Conservation (phyloP, 2,329 filamentous ascomycete genomes). For the Blastomyces percursus region DNA sequence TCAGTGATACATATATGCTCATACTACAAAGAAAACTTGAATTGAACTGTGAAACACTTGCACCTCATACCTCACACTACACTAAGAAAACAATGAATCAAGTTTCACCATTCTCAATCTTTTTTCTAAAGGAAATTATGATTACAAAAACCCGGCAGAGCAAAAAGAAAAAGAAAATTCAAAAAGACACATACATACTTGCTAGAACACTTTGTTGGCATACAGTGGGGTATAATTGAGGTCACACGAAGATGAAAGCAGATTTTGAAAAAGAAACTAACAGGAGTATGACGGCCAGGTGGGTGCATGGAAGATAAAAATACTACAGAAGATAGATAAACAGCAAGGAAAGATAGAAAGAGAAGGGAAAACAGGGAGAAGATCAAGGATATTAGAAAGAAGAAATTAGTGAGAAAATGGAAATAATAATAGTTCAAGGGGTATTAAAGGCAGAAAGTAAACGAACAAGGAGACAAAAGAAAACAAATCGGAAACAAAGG, state of each 20-base stretch:
- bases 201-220: background rate
- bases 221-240: background rate
- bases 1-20: no score
- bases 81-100: no score
- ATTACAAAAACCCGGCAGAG: no score
- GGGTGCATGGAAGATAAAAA: background rate
- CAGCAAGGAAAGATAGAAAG: background rate
- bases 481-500: no score
- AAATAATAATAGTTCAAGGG: background rate
- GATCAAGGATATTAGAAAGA: background rate
- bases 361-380: background rate
- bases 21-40: no score
- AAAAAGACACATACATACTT: background rate
- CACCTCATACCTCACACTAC: no score
- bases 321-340: background rate
- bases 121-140: no score
- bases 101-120: no score
- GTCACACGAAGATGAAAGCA: background rate
- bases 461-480: no score
- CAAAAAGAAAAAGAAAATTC: no score
- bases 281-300: background rate
- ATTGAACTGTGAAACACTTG: no score
- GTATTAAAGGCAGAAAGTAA: background rate
- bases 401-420: background rate
- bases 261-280: background rate